A percentile compares a stretch with the other conserved stretches of the same genome.
Conservation (phyloP, 805 yeast species). For the Cyberlindnera nakhonratchasimensis region DNA sequence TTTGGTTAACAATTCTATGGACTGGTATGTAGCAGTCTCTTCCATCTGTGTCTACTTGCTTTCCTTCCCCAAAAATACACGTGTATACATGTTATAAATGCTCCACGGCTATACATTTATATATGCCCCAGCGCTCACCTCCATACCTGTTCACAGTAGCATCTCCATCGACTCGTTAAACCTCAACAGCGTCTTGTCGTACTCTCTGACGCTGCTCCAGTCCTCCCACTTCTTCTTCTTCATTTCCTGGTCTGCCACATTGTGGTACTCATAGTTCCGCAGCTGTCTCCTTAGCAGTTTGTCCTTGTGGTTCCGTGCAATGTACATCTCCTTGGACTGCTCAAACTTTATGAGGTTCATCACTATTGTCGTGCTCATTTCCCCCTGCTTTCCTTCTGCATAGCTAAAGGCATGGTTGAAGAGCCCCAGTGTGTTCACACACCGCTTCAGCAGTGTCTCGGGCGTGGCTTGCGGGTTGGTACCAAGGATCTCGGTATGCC, state of each 20-base stretch:
- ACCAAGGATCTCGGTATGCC: slow-evolving; percentile 1
- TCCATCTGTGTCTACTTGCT: no score
- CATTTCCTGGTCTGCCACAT: neutral
- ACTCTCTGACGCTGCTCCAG: slow-evolving; percentile 10
- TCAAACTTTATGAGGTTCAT: slow-evolving; percentile 15
- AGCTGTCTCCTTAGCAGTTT: slow-evolving; percentile 1
- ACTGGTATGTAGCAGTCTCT: no score
- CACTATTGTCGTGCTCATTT: slow-evolving; percentile 4
- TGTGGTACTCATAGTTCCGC: slow-evolving; percentile 7
- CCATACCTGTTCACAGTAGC: slow-evolving; percentile 1
- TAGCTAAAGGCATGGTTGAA: slow-evolving; percentile 11
- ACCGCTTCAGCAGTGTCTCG: slow-evolving; percentile 2
- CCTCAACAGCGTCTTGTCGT: slow-evolving; percentile 15
- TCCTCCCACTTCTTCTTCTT: slow-evolving; percentile 7
- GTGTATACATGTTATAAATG: neutral
- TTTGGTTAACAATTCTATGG: no score
- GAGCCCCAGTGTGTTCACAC: slow-evolving; percentile 11
- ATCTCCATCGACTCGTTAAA: slow-evolving; percentile 15
- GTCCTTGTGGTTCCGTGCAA: slow-evolving; percentile 4
- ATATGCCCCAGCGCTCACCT: neutral
- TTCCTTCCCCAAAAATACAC: neutral
- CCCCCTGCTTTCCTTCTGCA: slow-evolving; percentile 5
- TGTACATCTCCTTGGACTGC: slow-evolving; percentile 7
- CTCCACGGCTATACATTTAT: neutral
- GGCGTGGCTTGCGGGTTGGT: neutral